A percentile compares a stretch with the other conserved stretches of the same genome.
Evolutionary conservation across 2,329 filamentous ascomycete genomes (phyloP).

Genomic region (Paramyrothecium sp.): DNA sequence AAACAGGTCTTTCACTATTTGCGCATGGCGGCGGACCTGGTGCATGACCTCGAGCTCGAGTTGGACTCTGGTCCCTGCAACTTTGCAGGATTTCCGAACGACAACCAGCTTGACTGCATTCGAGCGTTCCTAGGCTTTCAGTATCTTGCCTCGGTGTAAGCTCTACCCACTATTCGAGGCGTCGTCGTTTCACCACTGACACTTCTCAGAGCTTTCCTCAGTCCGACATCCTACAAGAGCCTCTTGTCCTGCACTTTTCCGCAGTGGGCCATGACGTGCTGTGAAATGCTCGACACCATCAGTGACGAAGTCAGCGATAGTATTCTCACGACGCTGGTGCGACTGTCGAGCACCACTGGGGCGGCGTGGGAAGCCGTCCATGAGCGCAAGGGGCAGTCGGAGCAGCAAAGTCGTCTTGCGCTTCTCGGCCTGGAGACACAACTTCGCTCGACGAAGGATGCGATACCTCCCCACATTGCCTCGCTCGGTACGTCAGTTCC

Average conservation of each 20-base stretch:
- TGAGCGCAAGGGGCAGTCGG: constrained; percentile 21
- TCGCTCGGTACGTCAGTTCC: constrained; percentile 11
- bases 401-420: constrained; percentile 42
- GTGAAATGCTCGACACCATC: constrained; percentile 38
- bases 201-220: constrained; percentile 31
- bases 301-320: constrained; percentile 37
- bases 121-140: constrained; percentile 46
- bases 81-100: not conserved
- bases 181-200: not conserved
- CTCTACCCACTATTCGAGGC: constrained; percentile 1
- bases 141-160: constrained; percentile 41
- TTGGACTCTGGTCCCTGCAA: constrained; percentile 24
- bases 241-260: constrained; percentile 31
- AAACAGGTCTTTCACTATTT: constrained; percentile 49
- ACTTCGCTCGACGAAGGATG: constrained; percentile 34
- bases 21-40: constrained; percentile 49
- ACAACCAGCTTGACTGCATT: constrained; percentile 37
- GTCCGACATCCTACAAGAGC: constrained; percentile 33
- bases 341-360: constrained; percentile 37
- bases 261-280: constrained; percentile 42
- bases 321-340: constrained; percentile 40
- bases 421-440: constrained; percentile 48
- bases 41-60: constrained; percentile 49
- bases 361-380: constrained; percentile 33
- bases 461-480: constrained; percentile 32